Evolutionary conservation across 2,329 filamentous ascomycete genomes (phyloP).

Genomic region (Sclerotinia glacialis): DNA sequence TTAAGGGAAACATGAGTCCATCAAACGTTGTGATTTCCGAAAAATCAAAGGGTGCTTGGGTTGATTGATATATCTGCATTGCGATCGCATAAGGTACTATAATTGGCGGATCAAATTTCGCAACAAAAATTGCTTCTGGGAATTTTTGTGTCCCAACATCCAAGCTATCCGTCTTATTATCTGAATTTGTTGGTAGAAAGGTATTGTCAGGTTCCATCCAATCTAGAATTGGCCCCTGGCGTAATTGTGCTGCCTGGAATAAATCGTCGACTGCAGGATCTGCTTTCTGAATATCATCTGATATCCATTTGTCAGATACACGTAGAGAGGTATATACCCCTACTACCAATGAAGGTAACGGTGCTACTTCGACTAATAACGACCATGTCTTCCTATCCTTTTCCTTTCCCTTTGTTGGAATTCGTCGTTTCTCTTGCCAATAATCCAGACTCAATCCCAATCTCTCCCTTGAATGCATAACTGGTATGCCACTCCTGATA

Average conservation of each 20-base stretch:
- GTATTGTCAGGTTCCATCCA: conserved; percentile 72
- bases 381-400: conserved; percentile 55
- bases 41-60: conserved; percentile 57
- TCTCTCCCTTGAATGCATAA: conserved; percentile 65
- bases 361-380: conserved; percentile 63
- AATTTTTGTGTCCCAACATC: conserved; percentile 56
- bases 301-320: conserved; percentile 72
- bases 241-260: conserved; percentile 36
- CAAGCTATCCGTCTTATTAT: conserved; percentile 51
- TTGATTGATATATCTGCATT: conserved; percentile 58
- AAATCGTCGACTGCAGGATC: conserved; percentile 47
- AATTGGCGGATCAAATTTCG: conserved; percentile 71
- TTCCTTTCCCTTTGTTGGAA: conserved; percentile 41
- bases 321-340: conserved; percentile 58
- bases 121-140: conserved; percentile 71
- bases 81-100: conserved; percentile 65
- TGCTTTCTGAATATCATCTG: conserved; percentile 60
- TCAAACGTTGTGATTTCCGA: conserved; percentile 48
- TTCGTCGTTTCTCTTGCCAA: conserved; percentile 64
- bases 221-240: conserved; percentile 51
- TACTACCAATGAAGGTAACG: conserved; percentile 42
- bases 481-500: conserved; percentile 65
- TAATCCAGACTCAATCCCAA: conserved; percentile 74
- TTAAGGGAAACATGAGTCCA: conserved; percentile 52
- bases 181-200: conserved; percentile 48